Conservation (phyloP, 345 rosid genomes). For the Heritiera littoralis region DNA sequence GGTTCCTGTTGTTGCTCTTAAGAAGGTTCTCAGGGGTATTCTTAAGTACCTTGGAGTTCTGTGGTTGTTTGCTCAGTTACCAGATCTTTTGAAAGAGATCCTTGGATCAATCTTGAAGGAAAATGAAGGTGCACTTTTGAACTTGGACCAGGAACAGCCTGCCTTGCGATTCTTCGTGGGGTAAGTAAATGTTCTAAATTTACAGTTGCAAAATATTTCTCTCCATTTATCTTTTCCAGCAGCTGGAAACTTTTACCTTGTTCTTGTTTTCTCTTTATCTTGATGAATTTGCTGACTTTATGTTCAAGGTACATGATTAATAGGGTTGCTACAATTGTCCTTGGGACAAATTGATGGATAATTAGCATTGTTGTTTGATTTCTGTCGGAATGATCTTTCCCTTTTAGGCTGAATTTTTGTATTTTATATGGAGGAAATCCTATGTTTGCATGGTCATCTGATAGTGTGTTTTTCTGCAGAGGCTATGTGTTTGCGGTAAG, state of each 20-base stretch:
- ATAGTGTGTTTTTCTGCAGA: constrained; percentile 46
- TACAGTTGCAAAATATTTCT: background rate
- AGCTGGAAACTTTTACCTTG: background rate
- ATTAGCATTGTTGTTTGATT: constrained; percentile 2
- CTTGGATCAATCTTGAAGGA: constrained; percentile 93
- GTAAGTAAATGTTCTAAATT: constrained; percentile 45
- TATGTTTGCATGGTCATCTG: background rate
- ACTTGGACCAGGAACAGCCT: constrained; percentile 99
- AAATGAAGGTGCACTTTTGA: constrained; percentile 90
- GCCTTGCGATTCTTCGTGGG: constrained; percentile 98
- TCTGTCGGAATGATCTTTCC: background rate
- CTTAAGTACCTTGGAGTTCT: constrained; percentile 97
- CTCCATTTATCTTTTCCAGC: background rate
- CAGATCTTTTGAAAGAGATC: constrained; percentile 88
- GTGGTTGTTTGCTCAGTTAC: constrained; percentile 95
- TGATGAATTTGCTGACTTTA: background rate
- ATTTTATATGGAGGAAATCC: background rate
- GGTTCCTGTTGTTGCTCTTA: constrained; percentile 99
- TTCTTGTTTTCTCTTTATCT: constrained; percentile 17
- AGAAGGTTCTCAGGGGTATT: constrained; percentile 94
- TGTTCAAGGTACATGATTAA: background rate
- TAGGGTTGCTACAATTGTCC: background rate
- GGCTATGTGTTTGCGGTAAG: constrained; percentile 97
- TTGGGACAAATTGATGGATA: constrained; percentile 5
- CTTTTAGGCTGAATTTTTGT: background rate